A percentile compares a stretch with the other conserved stretches of the same genome.
Evolutionary conservation across 78 protist genomes (phyloP).

Genomic region (Isochrysis galbana): DNA sequence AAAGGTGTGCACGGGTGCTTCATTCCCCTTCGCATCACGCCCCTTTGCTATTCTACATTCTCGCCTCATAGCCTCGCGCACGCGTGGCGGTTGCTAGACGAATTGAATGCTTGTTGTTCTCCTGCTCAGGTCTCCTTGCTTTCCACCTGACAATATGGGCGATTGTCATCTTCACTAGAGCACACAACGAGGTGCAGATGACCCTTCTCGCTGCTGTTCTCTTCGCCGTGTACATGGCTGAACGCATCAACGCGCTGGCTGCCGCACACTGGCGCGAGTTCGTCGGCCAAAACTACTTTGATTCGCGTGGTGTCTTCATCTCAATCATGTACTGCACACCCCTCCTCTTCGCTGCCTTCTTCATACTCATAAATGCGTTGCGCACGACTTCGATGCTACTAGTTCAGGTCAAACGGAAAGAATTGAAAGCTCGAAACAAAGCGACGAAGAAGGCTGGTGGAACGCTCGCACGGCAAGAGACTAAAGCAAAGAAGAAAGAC

Average conservation of each 20-base stretch:
- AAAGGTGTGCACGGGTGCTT: not conserved
- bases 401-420: not conserved
- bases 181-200: not conserved
- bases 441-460: too few species aligned
- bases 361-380: not conserved
- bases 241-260: not conserved
- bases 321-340: not conserved
- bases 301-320: constrained; percentile 9
- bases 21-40: not conserved
- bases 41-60: too few species aligned
- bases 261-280: not conserved
- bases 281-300: constrained; percentile 13
- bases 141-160: not conserved
- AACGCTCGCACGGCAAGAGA: too few species aligned
- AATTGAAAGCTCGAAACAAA: too few species aligned
- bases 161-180: not conserved
- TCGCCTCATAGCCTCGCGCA: too few species aligned
- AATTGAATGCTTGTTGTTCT: too few species aligned
- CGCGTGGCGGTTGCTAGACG: too few species aligned
- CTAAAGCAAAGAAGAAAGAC: too few species aligned
- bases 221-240: not conserved
- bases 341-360: not conserved
- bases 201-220: not conserved
- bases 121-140: not conserved
- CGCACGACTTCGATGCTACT: not conserved